Conservation (phyloP, 1,284 basidiomycete genomes). For the Ganoderma multipileum region DNA sequence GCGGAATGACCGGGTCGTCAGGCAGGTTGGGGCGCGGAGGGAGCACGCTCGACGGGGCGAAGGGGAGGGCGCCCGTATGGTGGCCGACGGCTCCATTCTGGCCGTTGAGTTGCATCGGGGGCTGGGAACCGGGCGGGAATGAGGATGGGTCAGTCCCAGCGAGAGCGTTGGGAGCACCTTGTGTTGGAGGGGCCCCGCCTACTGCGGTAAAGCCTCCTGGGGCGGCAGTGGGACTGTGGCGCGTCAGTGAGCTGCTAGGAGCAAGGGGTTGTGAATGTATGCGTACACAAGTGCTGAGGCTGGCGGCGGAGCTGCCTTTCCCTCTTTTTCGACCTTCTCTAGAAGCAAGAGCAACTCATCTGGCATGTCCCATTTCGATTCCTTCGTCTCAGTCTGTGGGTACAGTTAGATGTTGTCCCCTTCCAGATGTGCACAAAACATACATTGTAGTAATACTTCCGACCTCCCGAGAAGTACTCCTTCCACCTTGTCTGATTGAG, state of each 20-base stretch:
- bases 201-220: slow-evolving; percentile 27
- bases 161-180: slow-evolving; percentile 44
- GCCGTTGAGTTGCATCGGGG: slow-evolving; percentile 50
- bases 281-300: slow-evolving; percentile 39
- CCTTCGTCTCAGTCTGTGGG: slow-evolving; percentile 76
- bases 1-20: slow-evolving; percentile 85
- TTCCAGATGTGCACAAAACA: slow-evolving; percentile 33
- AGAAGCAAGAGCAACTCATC: slow-evolving; percentile 83
- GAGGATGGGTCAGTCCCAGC: slow-evolving; percentile 43
- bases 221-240: slow-evolving; percentile 25
- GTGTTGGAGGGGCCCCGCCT: slow-evolving; percentile 32
- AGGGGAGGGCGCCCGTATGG: slow-evolving; percentile 62
- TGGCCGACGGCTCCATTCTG: slow-evolving; percentile 51
- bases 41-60: slow-evolving; percentile 63
- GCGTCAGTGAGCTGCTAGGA: slow-evolving; percentile 10
- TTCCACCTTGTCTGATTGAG: slow-evolving; percentile 90
- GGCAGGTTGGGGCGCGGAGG: slow-evolving; percentile 81
- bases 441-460: slow-evolving; percentile 94
- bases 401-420: background rate
- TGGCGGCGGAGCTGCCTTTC: slow-evolving; percentile 43
- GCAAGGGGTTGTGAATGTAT: background rate
- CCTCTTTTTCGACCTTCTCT: slow-evolving; percentile 84
- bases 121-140: slow-evolving; percentile 41
- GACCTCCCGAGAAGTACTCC: slow-evolving; percentile 88
- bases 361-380: slow-evolving; percentile 97